Evolutionary conservation across 371 early-diverging fungal genomes (phyloP).

Genomic region (Actinomucor elegans): DNA sequence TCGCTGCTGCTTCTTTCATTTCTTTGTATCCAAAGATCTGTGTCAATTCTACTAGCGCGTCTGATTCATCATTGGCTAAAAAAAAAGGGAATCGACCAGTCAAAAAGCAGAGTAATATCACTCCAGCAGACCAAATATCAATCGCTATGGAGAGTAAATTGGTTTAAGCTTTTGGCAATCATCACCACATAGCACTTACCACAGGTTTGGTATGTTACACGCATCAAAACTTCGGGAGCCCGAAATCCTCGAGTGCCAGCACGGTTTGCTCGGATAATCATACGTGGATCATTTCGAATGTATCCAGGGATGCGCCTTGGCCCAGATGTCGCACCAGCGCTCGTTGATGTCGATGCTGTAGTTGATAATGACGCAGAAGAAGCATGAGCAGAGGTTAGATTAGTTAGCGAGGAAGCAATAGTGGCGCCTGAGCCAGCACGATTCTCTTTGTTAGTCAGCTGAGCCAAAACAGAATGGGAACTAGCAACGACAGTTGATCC

Average conservation of each 20-base stretch:
- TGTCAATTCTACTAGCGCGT: conserved; percentile 90
- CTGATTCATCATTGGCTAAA: conserved; percentile 83
- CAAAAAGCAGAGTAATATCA: conserved; percentile 84
- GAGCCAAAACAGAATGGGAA: conserved; percentile 2
- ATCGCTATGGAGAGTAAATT: conserved; percentile 48
- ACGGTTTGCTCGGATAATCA: conserved; percentile 81
- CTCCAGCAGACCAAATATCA: conserved; percentile 97
- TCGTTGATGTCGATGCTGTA: background rate
- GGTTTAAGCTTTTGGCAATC: background rate
- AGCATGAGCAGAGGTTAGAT: conserved; percentile 76
- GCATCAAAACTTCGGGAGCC: conserved; percentile 96
- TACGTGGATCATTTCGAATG: conserved; percentile 53
- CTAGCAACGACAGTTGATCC: background rate
- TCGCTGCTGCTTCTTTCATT: conserved; percentile 73
- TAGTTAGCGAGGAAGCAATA: too few relatives aligned
- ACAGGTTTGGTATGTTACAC: conserved; percentile 80
- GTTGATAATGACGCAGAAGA: background rate
- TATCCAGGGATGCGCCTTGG: conserved; percentile 15
- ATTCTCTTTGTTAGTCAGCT: conserved; percentile 2
- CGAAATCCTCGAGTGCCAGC: conserved; percentile 99
- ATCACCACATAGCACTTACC: conserved; percentile 45
- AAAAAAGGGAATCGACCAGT: conserved; percentile 95
- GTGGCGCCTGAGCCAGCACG: too few relatives aligned
- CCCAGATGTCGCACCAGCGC: background rate
- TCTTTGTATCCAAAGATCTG: conserved; percentile 82